Evolutionary conservation across 139 green algal genomes (phyloP).

Genomic region (Chlamydomonas incerta): DNA sequence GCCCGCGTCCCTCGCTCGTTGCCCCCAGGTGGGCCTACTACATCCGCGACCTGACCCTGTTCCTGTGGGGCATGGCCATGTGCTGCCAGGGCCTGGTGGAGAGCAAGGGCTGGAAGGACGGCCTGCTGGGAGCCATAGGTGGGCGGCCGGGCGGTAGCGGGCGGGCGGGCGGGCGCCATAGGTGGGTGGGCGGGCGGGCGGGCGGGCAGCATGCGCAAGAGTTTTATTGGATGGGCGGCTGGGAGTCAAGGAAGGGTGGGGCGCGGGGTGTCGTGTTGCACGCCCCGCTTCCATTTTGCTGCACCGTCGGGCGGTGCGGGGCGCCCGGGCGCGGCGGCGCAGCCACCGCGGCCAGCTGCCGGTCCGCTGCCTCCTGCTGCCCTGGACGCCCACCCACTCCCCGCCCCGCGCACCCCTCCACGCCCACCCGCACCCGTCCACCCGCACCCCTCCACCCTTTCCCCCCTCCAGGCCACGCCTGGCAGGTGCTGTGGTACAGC

Average conservation of each 20-base stretch:
- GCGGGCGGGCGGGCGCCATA: background rate
- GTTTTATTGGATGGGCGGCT: too few relatives aligned
- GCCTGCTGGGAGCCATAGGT: background rate
- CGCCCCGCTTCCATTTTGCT: too few relatives aligned
- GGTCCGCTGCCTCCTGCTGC: background rate
- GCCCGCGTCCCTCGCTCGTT: background rate
- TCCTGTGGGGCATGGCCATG: constrained; percentile 32
- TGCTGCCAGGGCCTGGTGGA: constrained; percentile 1
- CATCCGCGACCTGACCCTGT: constrained; percentile 18
- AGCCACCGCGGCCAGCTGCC: too few relatives aligned
- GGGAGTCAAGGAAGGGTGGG: too few relatives aligned
- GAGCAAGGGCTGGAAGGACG: constrained; percentile 29
- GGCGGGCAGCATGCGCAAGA: too few relatives aligned
- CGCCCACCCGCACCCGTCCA: background rate
- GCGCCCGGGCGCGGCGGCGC: too few relatives aligned
- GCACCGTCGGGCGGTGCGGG: too few relatives aligned
- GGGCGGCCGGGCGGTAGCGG: background rate
- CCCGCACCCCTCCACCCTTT: background rate
- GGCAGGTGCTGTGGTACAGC: constrained; percentile 29
- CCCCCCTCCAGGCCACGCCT: constrained; percentile 2
- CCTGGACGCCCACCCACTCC: background rate
- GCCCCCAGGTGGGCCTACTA: constrained; percentile 22
- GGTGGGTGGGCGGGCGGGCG: background rate
- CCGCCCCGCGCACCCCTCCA: background rate
- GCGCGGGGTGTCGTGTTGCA: background rate